A percentile compares a stretch with the other conserved stretches of the same genome.
Evolutionary conservation across 2,329 filamentous ascomycete species (phyloP).

Genomic region (Ophiostoma quercus): DNA sequence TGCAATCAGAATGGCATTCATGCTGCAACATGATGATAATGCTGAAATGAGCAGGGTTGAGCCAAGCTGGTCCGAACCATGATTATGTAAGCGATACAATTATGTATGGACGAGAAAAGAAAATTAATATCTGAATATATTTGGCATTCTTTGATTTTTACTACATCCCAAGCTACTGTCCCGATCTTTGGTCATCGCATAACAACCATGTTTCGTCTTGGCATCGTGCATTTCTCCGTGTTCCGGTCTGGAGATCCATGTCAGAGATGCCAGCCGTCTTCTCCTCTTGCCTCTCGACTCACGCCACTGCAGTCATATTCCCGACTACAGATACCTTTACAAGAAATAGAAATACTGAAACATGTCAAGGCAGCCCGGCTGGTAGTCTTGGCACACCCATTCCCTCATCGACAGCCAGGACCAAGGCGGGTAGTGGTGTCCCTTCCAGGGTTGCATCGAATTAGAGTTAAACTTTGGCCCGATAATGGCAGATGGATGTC

Average conservation of each 20-base stretch:
- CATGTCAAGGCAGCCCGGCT: neutral
- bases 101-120: neutral
- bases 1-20: neutral
- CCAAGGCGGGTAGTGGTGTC: constrained; percentile 13
- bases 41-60: neutral
- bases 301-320: neutral
- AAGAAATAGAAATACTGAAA: neutral
- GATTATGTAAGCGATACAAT: neutral
- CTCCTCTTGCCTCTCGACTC: neutral
- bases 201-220: constrained; percentile 22
- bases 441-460: neutral
- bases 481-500: neutral
- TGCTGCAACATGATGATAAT: neutral
- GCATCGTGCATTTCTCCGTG: constrained; percentile 23
- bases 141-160: neutral
- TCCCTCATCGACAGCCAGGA: constrained; percentile 20
- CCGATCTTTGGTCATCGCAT: neutral
- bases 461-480: neutral
- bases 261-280: constrained; percentile 18
- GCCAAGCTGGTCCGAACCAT: neutral
- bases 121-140: neutral
- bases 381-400: constrained; percentile 20
- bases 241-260: constrained; percentile 25
- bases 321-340: neutral
- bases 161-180: neutral